Percentiles rank a stretch among this genome's conserved stretches.
These are phyloP conservation scores for Ulmus americana DNA, from an alignment of 331 rosid species.

Conservation along the genomic window DNA sequence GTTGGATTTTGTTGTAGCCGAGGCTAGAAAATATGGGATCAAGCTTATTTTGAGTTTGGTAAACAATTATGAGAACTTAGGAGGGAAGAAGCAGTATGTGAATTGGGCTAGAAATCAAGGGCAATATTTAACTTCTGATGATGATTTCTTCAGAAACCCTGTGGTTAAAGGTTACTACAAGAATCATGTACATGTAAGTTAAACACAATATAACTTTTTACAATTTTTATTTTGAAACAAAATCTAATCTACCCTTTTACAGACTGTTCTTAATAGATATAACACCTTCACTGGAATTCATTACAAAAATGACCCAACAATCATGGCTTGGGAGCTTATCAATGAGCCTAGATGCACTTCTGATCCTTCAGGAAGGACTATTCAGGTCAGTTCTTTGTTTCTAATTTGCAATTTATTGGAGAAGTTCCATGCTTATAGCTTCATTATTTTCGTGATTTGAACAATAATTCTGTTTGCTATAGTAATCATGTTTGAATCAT, in stretches of 20 bases:
- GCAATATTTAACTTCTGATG: constrained; percentile 70
- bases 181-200: constrained; percentile 64
- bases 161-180: constrained; percentile 68
- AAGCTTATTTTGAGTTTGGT: constrained; percentile 86
- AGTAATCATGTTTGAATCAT: no score
- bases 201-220: background rate
- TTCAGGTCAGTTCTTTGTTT: constrained; percentile 46
- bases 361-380: constrained; percentile 84
- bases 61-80: constrained; percentile 81
- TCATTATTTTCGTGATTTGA: no score
- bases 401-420: no score
- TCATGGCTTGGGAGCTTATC: constrained; percentile 98
- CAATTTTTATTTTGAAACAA: background rate
- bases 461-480: no score
- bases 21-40: constrained; percentile 75
- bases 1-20: constrained; percentile 72
- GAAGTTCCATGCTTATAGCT: no score
- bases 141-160: constrained; percentile 73
- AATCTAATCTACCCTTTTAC: constrained; percentile 29
- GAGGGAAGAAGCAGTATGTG: constrained; percentile 93
- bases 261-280: constrained; percentile 67
- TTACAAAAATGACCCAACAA: constrained; percentile 82
- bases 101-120: constrained; percentile 86
- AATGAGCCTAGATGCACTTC: constrained; percentile 91
- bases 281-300: constrained; percentile 61